Evolutionary conservation across 805 yeast species (phyloP).

Genomic region (Metschnikowia continentalis): DNA sequence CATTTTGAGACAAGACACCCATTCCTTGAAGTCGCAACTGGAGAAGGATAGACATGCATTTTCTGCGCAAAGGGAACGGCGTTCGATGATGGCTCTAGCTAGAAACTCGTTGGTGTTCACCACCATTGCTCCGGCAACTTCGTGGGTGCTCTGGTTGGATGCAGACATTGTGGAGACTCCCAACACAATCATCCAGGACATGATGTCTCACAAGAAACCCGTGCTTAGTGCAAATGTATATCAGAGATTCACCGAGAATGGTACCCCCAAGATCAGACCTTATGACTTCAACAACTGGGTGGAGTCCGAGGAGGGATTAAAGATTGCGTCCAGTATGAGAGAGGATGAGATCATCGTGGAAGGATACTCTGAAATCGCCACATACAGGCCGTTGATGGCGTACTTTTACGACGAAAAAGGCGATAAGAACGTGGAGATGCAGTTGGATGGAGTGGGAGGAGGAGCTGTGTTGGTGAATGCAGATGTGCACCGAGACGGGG

Average conservation of each 20-base stretch:
- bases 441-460: conserved; percentile 96
- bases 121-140: conserved; percentile 80
- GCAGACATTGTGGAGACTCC: conserved; percentile 93
- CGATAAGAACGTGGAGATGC: conserved; percentile 63
- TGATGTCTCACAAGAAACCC: conserved; percentile 80
- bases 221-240: conserved; percentile 90
- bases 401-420: conserved; percentile 69
- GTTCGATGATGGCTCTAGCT: conserved; percentile 89
- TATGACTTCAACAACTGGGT: conserved; percentile 97
- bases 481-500: conserved; percentile 98
- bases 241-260: conserved; percentile 69
- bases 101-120: conserved; percentile 89
- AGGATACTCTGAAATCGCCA: conserved; percentile 90
- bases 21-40: conserved; percentile 63
- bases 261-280: conserved; percentile 65
- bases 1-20: conserved; percentile 85
- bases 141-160: conserved; percentile 97
- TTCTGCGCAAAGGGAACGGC: conserved; percentile 79
- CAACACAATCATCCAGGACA: conserved; percentile 74
- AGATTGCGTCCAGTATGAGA: conserved; percentile 63
- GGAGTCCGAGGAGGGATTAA: conserved; percentile 73
- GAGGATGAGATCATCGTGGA: conserved; percentile 94
- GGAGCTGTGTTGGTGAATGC: conserved; percentile 95
- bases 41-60: conserved; percentile 93
- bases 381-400: conserved; percentile 94